Conservation (phyloP, 2,329 filamentous ascomycete species). For the Verticillium tricorpus region DNA sequence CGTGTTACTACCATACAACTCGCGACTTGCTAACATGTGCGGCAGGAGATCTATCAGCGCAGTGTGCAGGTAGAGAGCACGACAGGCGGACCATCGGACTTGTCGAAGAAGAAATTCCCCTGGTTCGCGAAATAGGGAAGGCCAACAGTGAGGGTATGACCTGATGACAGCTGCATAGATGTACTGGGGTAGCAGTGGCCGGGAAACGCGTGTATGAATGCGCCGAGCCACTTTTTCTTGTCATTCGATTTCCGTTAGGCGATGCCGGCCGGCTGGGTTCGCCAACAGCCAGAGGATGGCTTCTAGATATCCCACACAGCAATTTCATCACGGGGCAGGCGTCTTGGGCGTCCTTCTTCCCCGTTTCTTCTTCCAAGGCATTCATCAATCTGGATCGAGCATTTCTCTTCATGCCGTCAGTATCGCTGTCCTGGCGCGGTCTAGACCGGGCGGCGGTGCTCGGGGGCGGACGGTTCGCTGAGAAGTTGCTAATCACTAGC, state of each 20-base stretch:
- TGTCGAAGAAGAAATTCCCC: slow-evolving; percentile 60
- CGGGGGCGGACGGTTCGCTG: neutral
- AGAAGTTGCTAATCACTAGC: neutral
- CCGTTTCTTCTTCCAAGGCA: neutral
- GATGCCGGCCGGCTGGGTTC: neutral
- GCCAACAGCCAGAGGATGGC: neutral
- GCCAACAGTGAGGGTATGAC: neutral
- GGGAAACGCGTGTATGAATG: neutral
- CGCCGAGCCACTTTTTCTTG: neutral
- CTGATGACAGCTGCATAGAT: neutral
- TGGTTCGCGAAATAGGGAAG: slow-evolving; percentile 53
- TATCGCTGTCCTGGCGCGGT: neutral
- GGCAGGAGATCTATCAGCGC: slow-evolving; percentile 59
- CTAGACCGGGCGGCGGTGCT: neutral
- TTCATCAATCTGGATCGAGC: neutral
- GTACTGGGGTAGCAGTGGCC: neutral
- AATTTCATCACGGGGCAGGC: neutral
- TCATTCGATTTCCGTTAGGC: neutral
- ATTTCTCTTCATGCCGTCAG: neutral
- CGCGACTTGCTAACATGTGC: slow-evolving; percentile 17
- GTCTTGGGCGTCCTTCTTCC: neutral
- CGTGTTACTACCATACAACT: neutral
- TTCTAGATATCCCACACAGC: neutral
- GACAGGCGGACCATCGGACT: slow-evolving; percentile 39
- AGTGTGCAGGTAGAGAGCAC: slow-evolving; percentile 55